Evolutionary conservation across 768 basidiomycete species (phyloP), one percentile per base, ranked within the genome.

Genomic region (Xerocomus potaroensis): DNA sequence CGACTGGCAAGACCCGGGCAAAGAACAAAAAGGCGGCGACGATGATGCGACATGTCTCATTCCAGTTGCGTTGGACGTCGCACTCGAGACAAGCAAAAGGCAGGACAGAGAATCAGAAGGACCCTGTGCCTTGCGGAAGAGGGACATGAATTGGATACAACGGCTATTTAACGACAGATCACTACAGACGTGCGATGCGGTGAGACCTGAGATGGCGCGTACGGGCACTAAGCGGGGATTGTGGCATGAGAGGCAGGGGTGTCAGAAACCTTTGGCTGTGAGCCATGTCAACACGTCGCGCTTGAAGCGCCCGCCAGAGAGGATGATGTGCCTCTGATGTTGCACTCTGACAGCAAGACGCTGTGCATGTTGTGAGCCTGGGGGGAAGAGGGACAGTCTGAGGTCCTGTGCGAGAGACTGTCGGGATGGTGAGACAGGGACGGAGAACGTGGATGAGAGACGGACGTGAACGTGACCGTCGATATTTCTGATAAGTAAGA

Each of bases 301-400:
- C 60, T 78, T 86, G 80, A 79, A 83, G 38, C 71, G 72, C 5
- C 83, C 82, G 37, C 85, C 85, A 21, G 72, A 67, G 51, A 89
- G 72, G 39, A 79, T 53, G 48, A 87, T 56, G 58, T 84, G 78
- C 48, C 72, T 75, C 33, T 75, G 72, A 47, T 72, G 69, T 4
- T 67, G 57, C 47, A 77, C 68, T 35, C 71, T 64, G 41, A 83
- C 67, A 47, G 75, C 72, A 53, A 87, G 62, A 50, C 72, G 75
- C 29, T 63, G 53, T 1, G 77, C 74, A 45, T 80, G 74, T 14
- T 69, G 60, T 5, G 81, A 73, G 27, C 61, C 65, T 26, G 61
- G 50, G 33, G 64, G 53, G 63, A 85, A 86, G 10, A 88, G 68
- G 30, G 77, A 68, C 15, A 62, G 54, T 26, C 60, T 55, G 40